A percentile compares a stretch with the other conserved stretches of the same genome.
These are phyloP conservation scores for Haplosporangium sp. DNA, from an alignment of 371 early-diverging fungal genomes.

Conservation along the genomic window DNA sequence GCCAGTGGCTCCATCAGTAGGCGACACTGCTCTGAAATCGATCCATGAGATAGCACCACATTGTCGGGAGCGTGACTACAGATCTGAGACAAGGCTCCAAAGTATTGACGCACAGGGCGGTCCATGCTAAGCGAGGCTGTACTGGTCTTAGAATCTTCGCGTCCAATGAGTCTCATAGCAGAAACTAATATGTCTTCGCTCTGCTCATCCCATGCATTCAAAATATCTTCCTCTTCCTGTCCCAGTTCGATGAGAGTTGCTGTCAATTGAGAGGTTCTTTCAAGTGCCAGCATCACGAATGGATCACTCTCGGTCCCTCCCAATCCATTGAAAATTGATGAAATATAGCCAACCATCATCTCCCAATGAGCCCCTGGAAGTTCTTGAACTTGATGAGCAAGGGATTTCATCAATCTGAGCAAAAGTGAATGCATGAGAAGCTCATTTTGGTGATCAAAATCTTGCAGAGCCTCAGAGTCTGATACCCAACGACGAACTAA, in stretches of 20 bases:
- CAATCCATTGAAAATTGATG: conserved; percentile 29
- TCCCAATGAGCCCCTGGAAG: conserved; percentile 69
- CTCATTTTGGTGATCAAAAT: conserved; percentile 25
- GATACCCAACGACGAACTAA: conserved; percentile 60
- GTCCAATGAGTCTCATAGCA: conserved; percentile 40
- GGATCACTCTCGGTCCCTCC: conserved; percentile 4
- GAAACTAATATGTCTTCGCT: conserved; percentile 30
- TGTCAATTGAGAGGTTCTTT: conserved; percentile 29
- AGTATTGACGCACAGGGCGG: conserved; percentile 45
- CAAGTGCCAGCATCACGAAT: conserved; percentile 40
- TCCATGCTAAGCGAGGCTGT: conserved; percentile 29
- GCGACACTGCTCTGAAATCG: conserved; percentile 40
- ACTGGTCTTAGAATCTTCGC: conserved; percentile 8
- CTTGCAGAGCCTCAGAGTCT: conserved; percentile 31
- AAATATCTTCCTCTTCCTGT: conserved; percentile 40
- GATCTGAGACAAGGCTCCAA: conserved; percentile 31
- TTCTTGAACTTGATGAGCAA: conserved; percentile 64
- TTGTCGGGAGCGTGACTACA: conserved; percentile 27
- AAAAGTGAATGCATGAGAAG: conserved; percentile 56
- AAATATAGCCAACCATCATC: conserved; percentile 60
- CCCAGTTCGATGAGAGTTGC: conserved; percentile 44
- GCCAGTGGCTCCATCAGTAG: conserved; percentile 37
- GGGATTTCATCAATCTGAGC: conserved; percentile 56
- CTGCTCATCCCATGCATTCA: conserved; percentile 48
- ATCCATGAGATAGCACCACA: conserved; percentile 41